Evolutionary conservation across 140 eudicot species (phyloP).

Genomic region (Oenanthe javanica): DNA sequence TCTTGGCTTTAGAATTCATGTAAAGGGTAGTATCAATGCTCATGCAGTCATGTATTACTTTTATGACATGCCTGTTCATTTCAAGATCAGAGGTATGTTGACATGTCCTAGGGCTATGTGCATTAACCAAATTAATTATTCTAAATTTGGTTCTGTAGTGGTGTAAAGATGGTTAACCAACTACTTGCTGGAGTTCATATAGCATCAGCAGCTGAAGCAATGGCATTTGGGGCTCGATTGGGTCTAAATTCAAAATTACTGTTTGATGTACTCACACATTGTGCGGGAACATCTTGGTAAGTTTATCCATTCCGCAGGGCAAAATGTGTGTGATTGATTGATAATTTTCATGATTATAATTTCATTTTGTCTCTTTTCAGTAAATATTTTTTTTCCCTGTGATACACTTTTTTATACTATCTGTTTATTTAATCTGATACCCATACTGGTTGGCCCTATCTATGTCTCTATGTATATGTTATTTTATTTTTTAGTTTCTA

Average conservation of each 20-base stretch:
- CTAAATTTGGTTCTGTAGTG: slow-evolving; percentile 36
- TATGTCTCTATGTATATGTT: background rate
- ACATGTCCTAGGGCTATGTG: slow-evolving; percentile 5
- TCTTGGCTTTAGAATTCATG: background rate
- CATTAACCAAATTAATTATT: slow-evolving; percentile 8
- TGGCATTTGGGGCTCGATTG: slow-evolving; percentile 95
- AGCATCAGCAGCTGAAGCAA: slow-evolving; percentile 97
- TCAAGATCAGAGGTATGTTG: background rate
- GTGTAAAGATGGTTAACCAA: slow-evolving; percentile 97
- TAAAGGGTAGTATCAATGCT: background rate
- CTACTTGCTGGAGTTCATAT: slow-evolving; percentile 99
- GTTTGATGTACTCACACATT: slow-evolving; percentile 59
- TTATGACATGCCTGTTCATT: background rate
- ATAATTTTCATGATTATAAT: background rate
- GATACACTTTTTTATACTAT: background rate
- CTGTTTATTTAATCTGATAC: background rate
- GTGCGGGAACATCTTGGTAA: slow-evolving; percentile 92
- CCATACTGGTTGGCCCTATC: background rate
- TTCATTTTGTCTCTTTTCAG: background rate
- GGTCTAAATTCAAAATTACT: slow-evolving; percentile 75
- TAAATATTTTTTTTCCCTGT: background rate
- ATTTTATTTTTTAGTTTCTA: background rate
- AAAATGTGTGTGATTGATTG: background rate
- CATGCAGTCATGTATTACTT: background rate
- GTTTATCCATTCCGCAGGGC: slow-evolving; percentile 12